Evolutionary conservation across 768 basidiomycete genomes (phyloP).

Genomic region (Kwoniella bestiolae): DNA sequence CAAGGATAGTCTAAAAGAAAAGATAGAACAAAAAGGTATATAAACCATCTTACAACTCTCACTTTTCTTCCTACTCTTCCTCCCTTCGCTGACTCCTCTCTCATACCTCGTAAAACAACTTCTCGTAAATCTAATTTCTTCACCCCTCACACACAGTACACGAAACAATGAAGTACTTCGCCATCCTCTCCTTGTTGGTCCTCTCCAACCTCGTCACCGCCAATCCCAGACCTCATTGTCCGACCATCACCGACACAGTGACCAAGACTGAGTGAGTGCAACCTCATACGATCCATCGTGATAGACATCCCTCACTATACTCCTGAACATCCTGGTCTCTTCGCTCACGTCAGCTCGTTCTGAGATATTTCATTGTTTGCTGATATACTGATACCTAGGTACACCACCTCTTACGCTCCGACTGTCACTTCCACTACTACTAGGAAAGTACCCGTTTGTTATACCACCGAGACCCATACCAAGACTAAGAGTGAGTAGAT

Average conservation of each 20-base stretch:
- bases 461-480: constrained; percentile 4
- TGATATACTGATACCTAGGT: neutral
- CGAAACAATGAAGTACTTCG: neutral
- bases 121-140: neutral
- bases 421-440: constrained; percentile 13
- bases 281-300: no score
- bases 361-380: neutral
- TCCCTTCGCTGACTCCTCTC: neutral
- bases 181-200: neutral
- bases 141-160: neutral
- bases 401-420: constrained; percentile 9
- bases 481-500: constrained; percentile 19
- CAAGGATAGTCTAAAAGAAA: no score
- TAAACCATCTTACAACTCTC: no score
- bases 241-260: constrained; percentile 20
- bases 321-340: no score
- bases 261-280: constrained; percentile 10
- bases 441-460: constrained; percentile 16
- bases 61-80: no score
- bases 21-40: no score
- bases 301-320: no score
- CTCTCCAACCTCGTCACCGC: neutral
- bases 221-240: constrained; percentile 11
- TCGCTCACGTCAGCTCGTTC: neutral
- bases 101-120: neutral